Evolutionary conservation across 805 yeast species (phyloP).

Genomic region (Lachancea waltii): DNA sequence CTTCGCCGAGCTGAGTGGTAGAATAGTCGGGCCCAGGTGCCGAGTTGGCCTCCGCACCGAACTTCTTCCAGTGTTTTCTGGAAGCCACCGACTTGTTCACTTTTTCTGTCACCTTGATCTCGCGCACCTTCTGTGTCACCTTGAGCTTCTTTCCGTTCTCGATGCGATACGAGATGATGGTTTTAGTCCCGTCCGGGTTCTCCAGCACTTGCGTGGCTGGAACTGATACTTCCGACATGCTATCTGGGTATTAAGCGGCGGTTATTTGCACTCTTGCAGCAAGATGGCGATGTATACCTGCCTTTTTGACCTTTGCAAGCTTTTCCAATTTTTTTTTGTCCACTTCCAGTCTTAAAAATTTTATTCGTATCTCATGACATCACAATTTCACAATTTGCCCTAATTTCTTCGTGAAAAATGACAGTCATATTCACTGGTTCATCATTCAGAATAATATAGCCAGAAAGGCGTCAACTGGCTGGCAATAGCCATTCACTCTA

Average conservation of each 20-base stretch:
- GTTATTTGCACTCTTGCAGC: not conserved
- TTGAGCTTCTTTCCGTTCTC: slow-evolving; percentile 81
- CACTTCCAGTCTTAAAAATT: not conserved
- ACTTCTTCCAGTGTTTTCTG: slow-evolving; percentile 82
- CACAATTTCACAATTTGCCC: not conserved
- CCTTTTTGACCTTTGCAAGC: not conserved
- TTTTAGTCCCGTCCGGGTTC: slow-evolving; percentile 85
- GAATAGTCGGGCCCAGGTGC: slow-evolving; percentile 83
- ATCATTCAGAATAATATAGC: too few relatives aligned
- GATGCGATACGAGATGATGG: slow-evolving; percentile 69
- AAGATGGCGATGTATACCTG: not conserved
- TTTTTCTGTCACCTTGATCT: slow-evolving; percentile 66
- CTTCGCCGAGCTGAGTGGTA: slow-evolving; percentile 86
- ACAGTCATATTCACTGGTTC: too few relatives aligned
- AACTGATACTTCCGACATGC: slow-evolving; percentile 40
- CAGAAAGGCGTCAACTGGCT: too few relatives aligned
- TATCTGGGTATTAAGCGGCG: not conserved
- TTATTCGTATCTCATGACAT: not conserved
- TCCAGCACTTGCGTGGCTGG: slow-evolving; percentile 67
- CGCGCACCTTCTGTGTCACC: slow-evolving; percentile 78
- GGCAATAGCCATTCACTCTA: too few relatives aligned
- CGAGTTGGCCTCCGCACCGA: slow-evolving; percentile 69
- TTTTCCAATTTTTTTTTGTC: not conserved
- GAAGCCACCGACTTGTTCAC: slow-evolving; percentile 84
- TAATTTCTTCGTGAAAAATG: not conserved